A percentile compares a stretch with the other conserved stretches of the same genome.
Evolutionary conservation across 768 basidiomycete genomes (phyloP).

Genomic region (Fomitopsis serialis): DNA sequence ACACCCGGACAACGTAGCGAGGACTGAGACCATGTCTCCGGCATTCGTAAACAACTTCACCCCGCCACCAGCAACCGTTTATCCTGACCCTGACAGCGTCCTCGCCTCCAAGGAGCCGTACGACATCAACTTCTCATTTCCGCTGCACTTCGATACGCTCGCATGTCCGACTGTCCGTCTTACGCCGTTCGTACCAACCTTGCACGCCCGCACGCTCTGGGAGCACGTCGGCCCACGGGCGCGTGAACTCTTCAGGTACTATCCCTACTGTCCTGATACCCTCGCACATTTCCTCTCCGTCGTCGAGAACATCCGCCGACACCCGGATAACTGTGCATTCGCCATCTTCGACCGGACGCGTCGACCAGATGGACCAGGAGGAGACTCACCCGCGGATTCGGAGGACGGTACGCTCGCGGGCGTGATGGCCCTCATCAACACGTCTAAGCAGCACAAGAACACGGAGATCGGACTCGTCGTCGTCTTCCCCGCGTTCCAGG

Average conservation of each 20-base stretch:
- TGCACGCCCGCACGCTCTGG: constrained; percentile 28
- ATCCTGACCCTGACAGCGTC: neutral
- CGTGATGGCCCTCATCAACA: constrained; percentile 30
- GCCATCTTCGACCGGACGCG: constrained; percentile 37
- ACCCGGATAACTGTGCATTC: constrained; percentile 20
- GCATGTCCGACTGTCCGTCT: constrained; percentile 33
- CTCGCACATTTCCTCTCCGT: constrained; percentile 18
- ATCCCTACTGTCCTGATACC: constrained; percentile 22
- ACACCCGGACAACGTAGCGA: too few species aligned
- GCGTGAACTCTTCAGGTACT: constrained; percentile 25
- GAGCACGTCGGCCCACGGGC: neutral
- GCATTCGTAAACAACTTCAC: constrained; percentile 8
- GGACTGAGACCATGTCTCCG: neutral
- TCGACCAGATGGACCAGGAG: constrained; percentile 6
- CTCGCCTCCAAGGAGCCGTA: constrained; percentile 25
- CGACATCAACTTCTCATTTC: constrained; percentile 35
- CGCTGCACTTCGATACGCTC: constrained; percentile 25
- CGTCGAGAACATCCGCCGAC: constrained; percentile 10
- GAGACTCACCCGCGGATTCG: constrained; percentile 15
- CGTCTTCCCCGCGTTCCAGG: constrained; percentile 33
- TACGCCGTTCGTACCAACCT: constrained; percentile 32
- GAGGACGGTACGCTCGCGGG: constrained; percentile 34
- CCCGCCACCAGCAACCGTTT: neutral
- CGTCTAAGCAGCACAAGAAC: constrained; percentile 22
- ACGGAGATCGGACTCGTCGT: constrained; percentile 36